Percentiles rank a stretch among this genome's conserved stretches.
Conservation (phyloP, 2,329 filamentous ascomycete species). For the Talaromyces rugulosus region DNA sequence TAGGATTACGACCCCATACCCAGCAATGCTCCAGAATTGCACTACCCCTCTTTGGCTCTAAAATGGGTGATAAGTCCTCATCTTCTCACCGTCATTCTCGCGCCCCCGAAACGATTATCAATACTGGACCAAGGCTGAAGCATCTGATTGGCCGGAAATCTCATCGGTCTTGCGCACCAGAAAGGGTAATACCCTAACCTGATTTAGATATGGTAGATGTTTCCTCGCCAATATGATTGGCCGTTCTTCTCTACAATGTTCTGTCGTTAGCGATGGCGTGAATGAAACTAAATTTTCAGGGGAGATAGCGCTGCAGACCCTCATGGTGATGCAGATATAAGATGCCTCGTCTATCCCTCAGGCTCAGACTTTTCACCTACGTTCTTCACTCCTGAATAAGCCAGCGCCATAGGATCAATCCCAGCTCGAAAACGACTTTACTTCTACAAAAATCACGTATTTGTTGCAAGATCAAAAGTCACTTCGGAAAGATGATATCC, state of each 20-base stretch:
- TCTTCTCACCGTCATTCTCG: neutral
- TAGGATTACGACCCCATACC: neutral
- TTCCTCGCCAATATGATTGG: neutral
- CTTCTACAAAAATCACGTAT: neutral
- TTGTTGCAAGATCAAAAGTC: neutral
- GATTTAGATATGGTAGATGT: neutral
- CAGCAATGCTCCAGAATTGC: neutral
- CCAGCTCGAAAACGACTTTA: neutral
- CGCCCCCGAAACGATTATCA: neutral
- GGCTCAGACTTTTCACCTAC: no score
- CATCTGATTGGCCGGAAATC: neutral
- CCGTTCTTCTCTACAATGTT: neutral
- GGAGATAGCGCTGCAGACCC: neutral
- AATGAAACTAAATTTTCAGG: neutral
- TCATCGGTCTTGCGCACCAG: neutral
- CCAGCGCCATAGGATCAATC: no score
- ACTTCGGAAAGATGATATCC: neutral
- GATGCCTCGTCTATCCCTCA: neutral
- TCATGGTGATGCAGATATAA: neutral
- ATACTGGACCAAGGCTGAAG: neutral
- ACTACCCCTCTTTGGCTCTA: neutral
- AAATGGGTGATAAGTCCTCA: neutral
- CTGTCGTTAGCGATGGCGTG: neutral
- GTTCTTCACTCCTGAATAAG: no score
- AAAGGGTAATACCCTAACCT: neutral